Percentiles rank a stretch among this genome's conserved stretches.
These are phyloP conservation scores for Priceomyces carsonii DNA, from an alignment of 805 yeast species.

Conservation along the genomic window DNA sequence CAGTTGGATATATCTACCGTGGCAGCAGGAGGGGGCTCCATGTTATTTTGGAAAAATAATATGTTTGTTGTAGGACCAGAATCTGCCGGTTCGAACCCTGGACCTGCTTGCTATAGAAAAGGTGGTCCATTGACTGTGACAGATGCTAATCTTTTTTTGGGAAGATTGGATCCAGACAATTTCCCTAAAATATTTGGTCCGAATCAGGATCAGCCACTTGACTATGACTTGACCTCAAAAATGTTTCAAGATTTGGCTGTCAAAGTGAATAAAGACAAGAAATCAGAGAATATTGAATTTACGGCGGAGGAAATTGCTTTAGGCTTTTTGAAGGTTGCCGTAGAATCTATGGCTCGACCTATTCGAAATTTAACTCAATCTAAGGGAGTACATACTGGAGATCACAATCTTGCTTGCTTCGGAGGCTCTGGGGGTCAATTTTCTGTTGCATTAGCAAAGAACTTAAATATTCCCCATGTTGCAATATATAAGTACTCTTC, in stretches of 20 bases:
- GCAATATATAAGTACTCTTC: conserved; percentile 37
- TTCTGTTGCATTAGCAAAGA: conserved; percentile 28
- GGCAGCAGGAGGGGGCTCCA: conserved; percentile 44
- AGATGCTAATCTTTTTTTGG: conserved; percentile 76
- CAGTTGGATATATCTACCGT: conserved; percentile 44
- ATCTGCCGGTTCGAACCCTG: conserved; percentile 86
- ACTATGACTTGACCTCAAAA: conserved; percentile 41
- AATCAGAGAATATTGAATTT: conserved; percentile 15
- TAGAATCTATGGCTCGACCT: conserved; percentile 36
- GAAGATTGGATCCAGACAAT: conserved; percentile 69
- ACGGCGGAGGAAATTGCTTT: conserved; percentile 33
- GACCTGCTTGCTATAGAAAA: conserved; percentile 84
- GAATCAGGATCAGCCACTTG: conserved; percentile 63
- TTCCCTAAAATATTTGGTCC: conserved; percentile 87
- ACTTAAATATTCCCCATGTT: conserved; percentile 26
- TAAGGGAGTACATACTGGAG: conserved; percentile 28
- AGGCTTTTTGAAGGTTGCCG: conserved; percentile 36
- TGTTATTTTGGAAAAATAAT: conserved; percentile 27
- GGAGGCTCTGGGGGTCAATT: conserved; percentile 43
- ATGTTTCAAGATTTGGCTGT: conserved; percentile 51
- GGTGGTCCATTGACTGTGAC: conserved; percentile 85
- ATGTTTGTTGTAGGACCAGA: conserved; percentile 80
- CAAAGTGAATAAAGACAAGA: conserved; percentile 44
- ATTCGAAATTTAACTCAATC: conserved; percentile 38
- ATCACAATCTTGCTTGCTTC: conserved; percentile 34